A percentile compares a stretch with the other conserved stretches of the same genome.
Conservation (phyloP, 352 stramenopile genomes). For the Phytophthora sp. region DNA sequence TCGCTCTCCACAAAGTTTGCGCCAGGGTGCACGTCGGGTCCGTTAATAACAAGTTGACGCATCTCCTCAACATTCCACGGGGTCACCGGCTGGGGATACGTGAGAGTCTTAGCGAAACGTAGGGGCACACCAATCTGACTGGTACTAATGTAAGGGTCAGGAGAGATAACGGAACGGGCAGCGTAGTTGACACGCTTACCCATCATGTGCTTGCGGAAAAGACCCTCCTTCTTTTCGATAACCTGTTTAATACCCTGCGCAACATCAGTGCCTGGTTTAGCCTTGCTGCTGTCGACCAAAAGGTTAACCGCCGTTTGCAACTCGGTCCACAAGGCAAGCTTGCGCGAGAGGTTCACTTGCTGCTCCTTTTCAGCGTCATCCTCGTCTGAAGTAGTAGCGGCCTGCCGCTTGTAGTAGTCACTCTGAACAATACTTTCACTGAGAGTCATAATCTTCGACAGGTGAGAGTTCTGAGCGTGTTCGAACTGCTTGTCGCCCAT, state of each 20-base stretch:
- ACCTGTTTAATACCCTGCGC: slow-evolving; percentile 96
- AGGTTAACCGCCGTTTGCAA: slow-evolving; percentile 94
- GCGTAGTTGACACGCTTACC: slow-evolving; percentile 99
- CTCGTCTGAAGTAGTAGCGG: slow-evolving; percentile 56
- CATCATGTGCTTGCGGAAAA: slow-evolving; percentile 99
- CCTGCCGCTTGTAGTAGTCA: slow-evolving; percentile 66
- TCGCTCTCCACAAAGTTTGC: slow-evolving; percentile 98
- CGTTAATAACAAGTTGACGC: slow-evolving; percentile 96
- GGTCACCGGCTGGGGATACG: slow-evolving; percentile 98
- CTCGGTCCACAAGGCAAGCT: slow-evolving; percentile 97
- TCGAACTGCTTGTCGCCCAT: slow-evolving; percentile 97
- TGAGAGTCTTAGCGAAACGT: slow-evolving; percentile 98
- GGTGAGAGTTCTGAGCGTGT: slow-evolving; percentile 97
- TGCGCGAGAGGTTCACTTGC: slow-evolving; percentile 86
- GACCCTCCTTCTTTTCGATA: slow-evolving; percentile 99
- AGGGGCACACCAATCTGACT: slow-evolving; percentile 99
- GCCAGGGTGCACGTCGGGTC: slow-evolving; percentile 95
- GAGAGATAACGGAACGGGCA: slow-evolving; percentile 99
- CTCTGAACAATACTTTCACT: slow-evolving; percentile 91
- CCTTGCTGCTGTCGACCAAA: slow-evolving; percentile 84
- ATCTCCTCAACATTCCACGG: slow-evolving; percentile 98
- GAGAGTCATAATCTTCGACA: slow-evolving; percentile 94
- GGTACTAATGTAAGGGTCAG: slow-evolving; percentile 99
- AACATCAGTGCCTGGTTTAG: slow-evolving; percentile 66
- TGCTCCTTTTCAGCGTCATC: slow-evolving; percentile 57